These are phyloP conservation scores for Penicillium sp. DNA, from an alignment of 2,329 filamentous ascomycete species.

Conservation along the genomic window DNA sequence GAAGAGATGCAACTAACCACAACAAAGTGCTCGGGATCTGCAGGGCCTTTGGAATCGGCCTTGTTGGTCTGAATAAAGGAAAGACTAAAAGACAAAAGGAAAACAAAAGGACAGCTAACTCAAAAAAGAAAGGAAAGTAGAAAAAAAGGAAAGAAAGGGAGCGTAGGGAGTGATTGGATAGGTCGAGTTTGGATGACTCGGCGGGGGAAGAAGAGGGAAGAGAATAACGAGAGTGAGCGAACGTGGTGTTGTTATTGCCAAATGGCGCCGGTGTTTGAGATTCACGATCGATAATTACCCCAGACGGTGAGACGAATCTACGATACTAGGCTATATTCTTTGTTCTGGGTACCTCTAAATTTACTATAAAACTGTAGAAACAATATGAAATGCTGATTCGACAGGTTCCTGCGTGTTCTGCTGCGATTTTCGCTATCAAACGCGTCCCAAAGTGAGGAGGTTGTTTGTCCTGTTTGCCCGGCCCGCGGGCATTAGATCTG, in stretches of 20 bases:
- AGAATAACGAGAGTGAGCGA: constrained; percentile 8
- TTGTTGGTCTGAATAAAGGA: constrained; percentile 4
- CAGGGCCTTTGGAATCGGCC: background rate
- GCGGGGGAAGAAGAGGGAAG: constrained; percentile 28
- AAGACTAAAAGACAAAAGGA: constrained; percentile 5
- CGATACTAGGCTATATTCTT: background rate
- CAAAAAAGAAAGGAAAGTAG: constrained; percentile 1
- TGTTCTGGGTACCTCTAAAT: background rate
- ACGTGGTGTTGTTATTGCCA: constrained; percentile 13
- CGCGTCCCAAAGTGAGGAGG: constrained; percentile 4
- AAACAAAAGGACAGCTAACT: constrained; percentile 8
- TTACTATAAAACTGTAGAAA: background rate
- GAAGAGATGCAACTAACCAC: constrained; percentile 10
- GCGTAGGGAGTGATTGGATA: constrained; percentile 19
- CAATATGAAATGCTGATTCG: background rate
- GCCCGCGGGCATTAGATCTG: background rate
- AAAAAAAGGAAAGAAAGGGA: constrained; percentile 13
- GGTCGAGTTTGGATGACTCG: constrained; percentile 26
- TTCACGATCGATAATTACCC: constrained; percentile 3
- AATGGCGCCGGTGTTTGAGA: constrained; percentile 17
- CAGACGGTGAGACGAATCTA: background rate
- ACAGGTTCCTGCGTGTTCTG: background rate
- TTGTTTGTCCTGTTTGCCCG: constrained; percentile 5
- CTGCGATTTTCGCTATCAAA: background rate
- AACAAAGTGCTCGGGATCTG: constrained; percentile 12